Evolutionary conservation across 192 early-diverging fungal species (phyloP).

Genomic region (Entrophospora sp.): DNA sequence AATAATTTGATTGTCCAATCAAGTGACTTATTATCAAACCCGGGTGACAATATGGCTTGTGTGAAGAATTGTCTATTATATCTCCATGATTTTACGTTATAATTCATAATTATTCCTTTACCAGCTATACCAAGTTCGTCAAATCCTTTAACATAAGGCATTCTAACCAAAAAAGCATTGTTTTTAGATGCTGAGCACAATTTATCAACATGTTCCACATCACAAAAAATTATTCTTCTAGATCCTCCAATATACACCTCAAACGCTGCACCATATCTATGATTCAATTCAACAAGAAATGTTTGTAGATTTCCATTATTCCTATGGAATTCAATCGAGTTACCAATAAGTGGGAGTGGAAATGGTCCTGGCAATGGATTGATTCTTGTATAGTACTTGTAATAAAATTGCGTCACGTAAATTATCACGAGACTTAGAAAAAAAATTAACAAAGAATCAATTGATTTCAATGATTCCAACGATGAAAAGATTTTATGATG

Average conservation of each 20-base stretch:
- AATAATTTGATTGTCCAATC: neutral
- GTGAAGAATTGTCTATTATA: neutral
- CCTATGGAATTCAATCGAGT: neutral
- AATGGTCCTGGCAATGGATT: constrained; percentile 9
- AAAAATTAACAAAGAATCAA: too few relatives aligned
- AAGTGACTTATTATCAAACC: neutral
- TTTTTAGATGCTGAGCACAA: neutral
- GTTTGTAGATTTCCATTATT: neutral
- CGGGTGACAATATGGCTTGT: neutral
- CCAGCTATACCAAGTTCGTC: neutral
- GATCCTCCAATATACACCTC: neutral
- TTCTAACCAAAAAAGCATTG: neutral
- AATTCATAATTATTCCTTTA: neutral
- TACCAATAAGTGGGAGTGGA: neutral
- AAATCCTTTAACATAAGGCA: neutral
- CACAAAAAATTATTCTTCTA: neutral
- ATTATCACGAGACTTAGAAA: too few relatives aligned
- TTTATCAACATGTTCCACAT: neutral
- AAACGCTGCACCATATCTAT: neutral
- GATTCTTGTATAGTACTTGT: neutral
- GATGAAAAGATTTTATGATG: too few relatives aligned
- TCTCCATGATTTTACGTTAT: neutral
- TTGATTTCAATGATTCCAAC: too few relatives aligned
- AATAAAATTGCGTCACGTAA: neutral
- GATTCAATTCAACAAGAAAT: neutral